phyloP scores from a whole-genome alignment of 345 rosid species.

The Isatis tinctoria region DNA sequence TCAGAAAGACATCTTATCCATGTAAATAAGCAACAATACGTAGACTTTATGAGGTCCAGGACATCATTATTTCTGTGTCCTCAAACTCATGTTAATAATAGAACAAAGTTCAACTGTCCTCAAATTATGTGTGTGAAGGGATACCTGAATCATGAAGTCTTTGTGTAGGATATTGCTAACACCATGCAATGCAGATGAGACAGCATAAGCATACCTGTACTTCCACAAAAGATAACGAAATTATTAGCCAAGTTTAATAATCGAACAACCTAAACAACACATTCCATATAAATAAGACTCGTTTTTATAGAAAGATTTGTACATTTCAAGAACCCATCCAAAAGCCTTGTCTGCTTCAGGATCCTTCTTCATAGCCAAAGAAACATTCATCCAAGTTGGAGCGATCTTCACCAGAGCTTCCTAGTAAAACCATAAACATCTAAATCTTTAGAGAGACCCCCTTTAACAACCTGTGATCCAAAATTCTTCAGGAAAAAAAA shows the following conservation, averaged over 20 bases:
- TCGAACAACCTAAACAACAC: not conserved
- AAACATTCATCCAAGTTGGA: slow-evolving; percentile 98
- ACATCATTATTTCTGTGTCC: not conserved
- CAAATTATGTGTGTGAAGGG: not conserved
- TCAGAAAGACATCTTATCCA: not conserved
- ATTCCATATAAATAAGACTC: not conserved
- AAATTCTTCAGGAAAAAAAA: not conserved
- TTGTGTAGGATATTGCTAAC: slow-evolving; percentile 78
- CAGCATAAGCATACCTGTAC: slow-evolving; percentile 96
- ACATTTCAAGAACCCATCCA: slow-evolving; percentile 99
- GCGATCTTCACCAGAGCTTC: slow-evolving; percentile 86
- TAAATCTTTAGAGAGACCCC: not conserved
- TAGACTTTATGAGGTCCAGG: not conserved
- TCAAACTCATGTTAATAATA: not conserved
- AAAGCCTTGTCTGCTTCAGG: slow-evolving; percentile 93
- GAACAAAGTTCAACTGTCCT: not conserved
- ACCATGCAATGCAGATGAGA: slow-evolving; percentile 87
- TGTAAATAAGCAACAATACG: not conserved
- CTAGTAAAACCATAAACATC: slow-evolving; percentile 31
- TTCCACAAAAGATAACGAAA: slow-evolving; percentile 9
- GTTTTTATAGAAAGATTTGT: slow-evolving; percentile 1
- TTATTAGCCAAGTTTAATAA: not conserved
- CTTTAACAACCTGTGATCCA: not conserved
- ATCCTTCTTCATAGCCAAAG: slow-evolving; percentile 98
- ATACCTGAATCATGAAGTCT: slow-evolving; percentile 98